Percentiles rank a stretch among this genome's conserved stretches.
These are phyloP conservation scores for Fusarium sp. DNA, from an alignment of 2,329 filamentous ascomycete genomes.

Conservation along the genomic window DNA sequence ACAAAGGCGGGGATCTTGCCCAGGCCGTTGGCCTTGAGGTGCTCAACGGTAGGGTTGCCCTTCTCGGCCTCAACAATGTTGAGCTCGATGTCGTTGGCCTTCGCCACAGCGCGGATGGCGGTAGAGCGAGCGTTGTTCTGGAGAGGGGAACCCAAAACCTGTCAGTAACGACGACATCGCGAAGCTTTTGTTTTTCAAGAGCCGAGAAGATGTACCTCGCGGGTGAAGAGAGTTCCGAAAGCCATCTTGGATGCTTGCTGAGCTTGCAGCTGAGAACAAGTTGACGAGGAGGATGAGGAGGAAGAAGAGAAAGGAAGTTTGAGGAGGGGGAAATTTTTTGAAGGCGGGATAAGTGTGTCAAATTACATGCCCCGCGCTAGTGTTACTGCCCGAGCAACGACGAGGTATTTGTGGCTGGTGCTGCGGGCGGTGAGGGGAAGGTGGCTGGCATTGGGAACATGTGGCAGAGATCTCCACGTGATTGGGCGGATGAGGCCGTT, in stretches of 20 bases:
- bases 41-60: slow-evolving; percentile 75
- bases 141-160: slow-evolving; percentile 42
- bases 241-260: slow-evolving; percentile 74
- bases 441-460: slow-evolving; percentile 14
- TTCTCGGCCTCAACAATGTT: slow-evolving; percentile 81
- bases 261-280: slow-evolving; percentile 43
- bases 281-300: slow-evolving; percentile 37
- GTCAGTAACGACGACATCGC: slow-evolving; percentile 51
- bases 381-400: slow-evolving; percentile 43
- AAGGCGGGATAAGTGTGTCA: slow-evolving; percentile 40
- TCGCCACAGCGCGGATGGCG: slow-evolving; percentile 90
- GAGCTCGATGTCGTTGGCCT: slow-evolving; percentile 95
- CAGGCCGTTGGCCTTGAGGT: slow-evolving; percentile 86
- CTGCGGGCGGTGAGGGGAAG: slow-evolving; percentile 5
- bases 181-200: slow-evolving; percentile 29
- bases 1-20: slow-evolving; percentile 94
- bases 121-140: slow-evolving; percentile 92
- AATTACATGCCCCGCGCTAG: slow-evolving; percentile 49
- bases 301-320: slow-evolving; percentile 38
- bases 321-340: slow-evolving; percentile 49
- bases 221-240: slow-evolving; percentile 98
- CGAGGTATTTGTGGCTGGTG: slow-evolving; percentile 26
- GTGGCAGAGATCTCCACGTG: slow-evolving; percentile 42
- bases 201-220: slow-evolving; percentile 67
- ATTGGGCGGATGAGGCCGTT: slow-evolving; percentile 26